These are phyloP conservation scores for Tylopilus plumbeoviolaceoides DNA, from an alignment of 768 basidiomycete species.

Conservation along the genomic window DNA sequence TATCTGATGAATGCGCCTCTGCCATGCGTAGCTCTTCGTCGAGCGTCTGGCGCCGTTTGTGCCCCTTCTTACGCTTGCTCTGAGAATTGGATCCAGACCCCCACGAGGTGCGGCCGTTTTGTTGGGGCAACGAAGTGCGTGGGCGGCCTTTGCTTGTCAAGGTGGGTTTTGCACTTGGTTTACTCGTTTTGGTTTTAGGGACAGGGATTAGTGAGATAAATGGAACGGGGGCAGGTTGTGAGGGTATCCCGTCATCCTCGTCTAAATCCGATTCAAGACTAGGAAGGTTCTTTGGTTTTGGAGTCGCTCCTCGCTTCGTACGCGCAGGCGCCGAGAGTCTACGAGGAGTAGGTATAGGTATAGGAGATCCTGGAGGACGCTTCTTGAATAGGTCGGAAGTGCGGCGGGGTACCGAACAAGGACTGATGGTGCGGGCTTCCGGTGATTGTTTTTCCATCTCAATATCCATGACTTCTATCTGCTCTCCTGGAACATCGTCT, in stretches of 20 bases:
- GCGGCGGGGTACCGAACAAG: conserved; percentile 11
- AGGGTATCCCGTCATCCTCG: conserved; percentile 20
- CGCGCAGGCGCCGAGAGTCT: conserved; percentile 58
- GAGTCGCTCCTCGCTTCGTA: conserved; percentile 32
- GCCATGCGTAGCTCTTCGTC: conserved; percentile 63
- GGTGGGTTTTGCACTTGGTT: conserved; percentile 13
- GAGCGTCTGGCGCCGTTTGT: conserved; percentile 49
- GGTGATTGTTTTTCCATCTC: conserved; percentile 31
- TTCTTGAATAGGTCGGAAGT: conserved; percentile 47
- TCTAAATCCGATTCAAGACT: conserved; percentile 21
- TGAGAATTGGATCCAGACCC: conserved; percentile 14
- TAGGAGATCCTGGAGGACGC: conserved; percentile 61
- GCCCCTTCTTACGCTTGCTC: conserved; percentile 17
- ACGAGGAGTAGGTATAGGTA: conserved; percentile 50
- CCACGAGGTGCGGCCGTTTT: conserved; percentile 1
- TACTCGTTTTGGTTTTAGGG: conserved; percentile 8
- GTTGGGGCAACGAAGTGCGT: conserved; percentile 1
- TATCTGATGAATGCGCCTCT: conserved; percentile 30
- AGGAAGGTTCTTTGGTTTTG: conserved; percentile 20
- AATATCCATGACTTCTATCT: conserved; percentile 34
- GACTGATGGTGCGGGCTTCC: conserved; percentile 5
- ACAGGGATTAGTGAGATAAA: conserved; percentile 25
- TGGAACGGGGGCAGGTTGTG: conserved; percentile 11
- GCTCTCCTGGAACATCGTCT: conserved; percentile 1
- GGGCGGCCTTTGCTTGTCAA: conserved; percentile 19